phyloP scores from a whole-genome alignment of 805 yeast species.

The Barnettozyma vustinii region DNA sequence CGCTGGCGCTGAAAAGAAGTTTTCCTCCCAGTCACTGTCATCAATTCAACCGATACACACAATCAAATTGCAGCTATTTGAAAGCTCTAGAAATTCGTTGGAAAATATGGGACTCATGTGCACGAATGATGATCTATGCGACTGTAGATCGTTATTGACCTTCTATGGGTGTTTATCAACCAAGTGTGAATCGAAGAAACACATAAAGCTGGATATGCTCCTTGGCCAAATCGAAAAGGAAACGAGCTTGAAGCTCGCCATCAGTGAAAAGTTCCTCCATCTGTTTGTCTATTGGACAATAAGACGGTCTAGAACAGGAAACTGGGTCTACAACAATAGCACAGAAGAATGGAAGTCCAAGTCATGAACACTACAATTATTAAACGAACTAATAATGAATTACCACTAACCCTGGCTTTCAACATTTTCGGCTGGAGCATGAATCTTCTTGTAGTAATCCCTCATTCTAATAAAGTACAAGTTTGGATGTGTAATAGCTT shows the following conservation, averaged over 20 bases:
- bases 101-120: background rate
- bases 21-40: background rate
- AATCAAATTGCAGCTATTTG: background rate
- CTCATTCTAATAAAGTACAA: slow-evolving; percentile 76
- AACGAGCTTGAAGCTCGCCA: background rate
- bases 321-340: background rate
- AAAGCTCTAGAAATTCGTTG: background rate
- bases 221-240: background rate
- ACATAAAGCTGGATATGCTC: background rate
- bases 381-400: background rate
- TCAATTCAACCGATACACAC: background rate
- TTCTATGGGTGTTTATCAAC: background rate
- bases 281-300: background rate
- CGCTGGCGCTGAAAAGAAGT: background rate
- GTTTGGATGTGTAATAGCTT: slow-evolving; percentile 71
- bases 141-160: background rate
- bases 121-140: background rate
- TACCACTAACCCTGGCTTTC: background rate
- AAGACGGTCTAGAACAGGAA: background rate
- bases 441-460: slow-evolving; percentile 39
- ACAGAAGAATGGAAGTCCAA: background rate
- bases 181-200: background rate
- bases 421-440: background rate
- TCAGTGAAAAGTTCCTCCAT: background rate
- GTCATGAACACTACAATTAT: background rate